Evolutionary conservation across 805 yeast genomes (phyloP).

Genomic region (Metschnikowia lachancei): DNA sequence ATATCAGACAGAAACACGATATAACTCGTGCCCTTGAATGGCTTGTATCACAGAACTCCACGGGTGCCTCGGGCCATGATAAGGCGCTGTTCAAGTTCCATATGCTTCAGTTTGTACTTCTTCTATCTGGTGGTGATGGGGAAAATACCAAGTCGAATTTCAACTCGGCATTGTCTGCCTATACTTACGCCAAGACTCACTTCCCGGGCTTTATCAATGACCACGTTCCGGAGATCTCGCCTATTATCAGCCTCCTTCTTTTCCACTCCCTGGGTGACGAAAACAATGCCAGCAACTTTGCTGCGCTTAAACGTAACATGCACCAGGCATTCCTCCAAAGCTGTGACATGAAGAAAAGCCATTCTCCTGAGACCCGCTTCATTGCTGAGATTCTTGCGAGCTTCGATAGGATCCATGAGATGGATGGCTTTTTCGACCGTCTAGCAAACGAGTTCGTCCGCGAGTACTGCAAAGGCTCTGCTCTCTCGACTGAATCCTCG

Average conservation of each 20-base stretch:
- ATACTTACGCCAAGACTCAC: constrained; percentile 37
- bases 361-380: constrained; percentile 25
- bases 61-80: constrained; percentile 11
- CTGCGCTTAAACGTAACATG: constrained; percentile 2
- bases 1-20: constrained; percentile 33
- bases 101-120: constrained; percentile 36
- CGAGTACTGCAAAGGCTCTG: constrained; percentile 37
- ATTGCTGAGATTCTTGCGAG: constrained; percentile 31
- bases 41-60: constrained; percentile 25
- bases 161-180: constrained; percentile 33
- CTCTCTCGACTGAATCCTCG: constrained; percentile 40
- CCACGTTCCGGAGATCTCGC: constrained; percentile 34
- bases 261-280: constrained; percentile 16
- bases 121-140: constrained; percentile 17
- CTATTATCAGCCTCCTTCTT: constrained; percentile 33
- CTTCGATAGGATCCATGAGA: constrained; percentile 29
- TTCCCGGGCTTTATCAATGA: constrained; percentile 33
- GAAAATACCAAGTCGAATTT: constrained; percentile 3
- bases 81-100: constrained; percentile 42
- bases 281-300: constrained; percentile 17
- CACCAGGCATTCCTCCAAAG: constrained; percentile 4
- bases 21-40: constrained; percentile 31
- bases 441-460: constrained; percentile 41
- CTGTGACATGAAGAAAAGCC: constrained; percentile 16
- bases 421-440: constrained; percentile 32